Evolutionary conservation across 1,139 yeast genomes (phyloP).

Genomic region (Pichia sp.): DNA sequence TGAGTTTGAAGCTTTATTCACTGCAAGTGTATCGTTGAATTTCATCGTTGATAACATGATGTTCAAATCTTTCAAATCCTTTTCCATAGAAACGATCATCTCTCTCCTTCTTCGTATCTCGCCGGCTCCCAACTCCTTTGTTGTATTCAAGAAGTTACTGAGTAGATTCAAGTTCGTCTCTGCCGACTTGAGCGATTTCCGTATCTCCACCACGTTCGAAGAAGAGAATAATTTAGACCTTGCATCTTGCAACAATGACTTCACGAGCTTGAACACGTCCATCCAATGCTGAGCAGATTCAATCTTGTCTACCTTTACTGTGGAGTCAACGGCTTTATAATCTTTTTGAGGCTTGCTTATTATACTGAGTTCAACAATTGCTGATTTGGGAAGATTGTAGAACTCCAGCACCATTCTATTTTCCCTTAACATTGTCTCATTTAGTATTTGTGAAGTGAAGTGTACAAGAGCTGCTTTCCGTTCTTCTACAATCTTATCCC

Average conservation of each 20-base stretch:
- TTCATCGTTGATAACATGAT: conserved; percentile 1
- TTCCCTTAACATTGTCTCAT: conserved; percentile 30
- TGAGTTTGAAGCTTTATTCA: not conserved
- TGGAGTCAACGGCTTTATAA: not conserved
- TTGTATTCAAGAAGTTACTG: conserved; percentile 19
- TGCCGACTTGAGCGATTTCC: conserved; percentile 15
- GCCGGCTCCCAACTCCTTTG: conserved; percentile 30
- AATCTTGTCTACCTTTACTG: conserved; percentile 4
- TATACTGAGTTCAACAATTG: conserved; percentile 16
- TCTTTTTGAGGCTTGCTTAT: no score
- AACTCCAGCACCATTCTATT: conserved; percentile 20
- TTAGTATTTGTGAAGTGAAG: conserved; percentile 42
- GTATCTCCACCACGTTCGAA: conserved; percentile 20
- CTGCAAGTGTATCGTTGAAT: conserved; percentile 1
- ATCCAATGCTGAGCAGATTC: conserved; percentile 33
- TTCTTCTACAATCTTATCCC: conserved; percentile 33
- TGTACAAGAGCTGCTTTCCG: conserved; percentile 40
- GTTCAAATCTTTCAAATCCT: conserved; percentile 28
- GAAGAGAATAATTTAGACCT: conserved; percentile 22
- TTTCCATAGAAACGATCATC: conserved; percentile 31
- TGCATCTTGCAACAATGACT: conserved; percentile 29
- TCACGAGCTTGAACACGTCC: conserved; percentile 32
- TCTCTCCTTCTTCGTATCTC: conserved; percentile 38
- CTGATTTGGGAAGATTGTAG: conserved; percentile 21
- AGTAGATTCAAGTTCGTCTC: conserved; percentile 22